Evolutionary conservation across 208 protist species (phyloP).

Genomic region (Crithidia bombi): DNA sequence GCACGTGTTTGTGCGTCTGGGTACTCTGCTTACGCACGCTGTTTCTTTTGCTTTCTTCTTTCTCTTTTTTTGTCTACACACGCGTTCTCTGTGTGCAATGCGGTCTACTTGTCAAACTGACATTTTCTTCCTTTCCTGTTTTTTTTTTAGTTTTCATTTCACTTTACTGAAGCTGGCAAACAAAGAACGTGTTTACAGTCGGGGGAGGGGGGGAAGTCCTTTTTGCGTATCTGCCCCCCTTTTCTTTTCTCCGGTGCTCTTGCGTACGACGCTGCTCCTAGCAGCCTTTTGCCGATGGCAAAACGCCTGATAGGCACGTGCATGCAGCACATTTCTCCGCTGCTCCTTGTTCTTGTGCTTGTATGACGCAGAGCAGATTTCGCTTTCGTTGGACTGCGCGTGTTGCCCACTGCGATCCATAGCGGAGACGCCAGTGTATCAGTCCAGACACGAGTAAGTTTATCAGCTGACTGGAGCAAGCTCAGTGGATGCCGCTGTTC

Average conservation of each 20-base stretch:
- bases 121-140: conserved; percentile 10
- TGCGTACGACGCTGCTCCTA: neutral
- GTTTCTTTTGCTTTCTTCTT: neutral
- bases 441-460: too few relatives aligned
- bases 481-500: too few relatives aligned
- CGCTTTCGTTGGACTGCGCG: too few relatives aligned
- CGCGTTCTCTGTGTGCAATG: conserved; percentile 3
- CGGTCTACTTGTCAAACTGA: conserved; percentile 22
- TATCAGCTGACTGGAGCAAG: too few relatives aligned
- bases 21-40: neutral
- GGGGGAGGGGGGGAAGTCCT: too few relatives aligned
- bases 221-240: neutral
- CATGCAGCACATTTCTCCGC: too few relatives aligned
- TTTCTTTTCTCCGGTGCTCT: neutral
- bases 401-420: too few relatives aligned
- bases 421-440: too few relatives aligned
- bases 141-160: conserved; percentile 22
- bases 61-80: conserved; percentile 6
- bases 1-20: neutral
- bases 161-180: conserved; percentile 8
- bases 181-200: neutral
- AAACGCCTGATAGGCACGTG: too few relatives aligned
- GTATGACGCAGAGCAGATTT: too few relatives aligned
- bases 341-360: too few relatives aligned
- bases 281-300: too few relatives aligned